Evolutionary conservation across 2,329 filamentous ascomycete genomes (phyloP).

Genomic region (Beauveria pseudobassiana): DNA sequence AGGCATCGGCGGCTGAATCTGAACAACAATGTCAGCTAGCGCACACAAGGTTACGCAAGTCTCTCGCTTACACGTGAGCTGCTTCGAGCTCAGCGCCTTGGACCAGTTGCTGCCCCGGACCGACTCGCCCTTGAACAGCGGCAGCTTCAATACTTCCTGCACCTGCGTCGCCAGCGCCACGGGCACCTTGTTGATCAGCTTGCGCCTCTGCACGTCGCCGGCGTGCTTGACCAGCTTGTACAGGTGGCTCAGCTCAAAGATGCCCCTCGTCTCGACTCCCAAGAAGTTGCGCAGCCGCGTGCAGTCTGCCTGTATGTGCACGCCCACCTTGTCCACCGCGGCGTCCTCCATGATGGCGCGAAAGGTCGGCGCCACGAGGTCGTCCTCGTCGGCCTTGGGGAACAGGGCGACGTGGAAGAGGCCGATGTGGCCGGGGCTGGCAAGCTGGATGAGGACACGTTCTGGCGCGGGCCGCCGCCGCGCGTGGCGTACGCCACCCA

Average conservation of each 20-base stretch:
- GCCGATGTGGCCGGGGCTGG: constrained; percentile 66
- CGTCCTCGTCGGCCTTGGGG: constrained; percentile 32
- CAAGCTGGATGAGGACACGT: constrained; percentile 75
- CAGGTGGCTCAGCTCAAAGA: constrained; percentile 77
- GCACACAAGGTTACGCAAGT: too few species aligned
- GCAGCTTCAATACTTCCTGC: constrained; percentile 61
- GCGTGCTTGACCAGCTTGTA: constrained; percentile 69
- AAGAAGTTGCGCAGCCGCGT: constrained; percentile 62
- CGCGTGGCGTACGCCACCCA: constrained; percentile 55
- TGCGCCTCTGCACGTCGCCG: constrained; percentile 34
- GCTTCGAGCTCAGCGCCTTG: constrained; percentile 48
- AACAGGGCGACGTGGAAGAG: constrained; percentile 75
- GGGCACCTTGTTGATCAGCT: constrained; percentile 56
- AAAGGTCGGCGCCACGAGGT: constrained; percentile 62
- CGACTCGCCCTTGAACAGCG: constrained; percentile 62
- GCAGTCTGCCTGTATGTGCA: constrained; percentile 64
- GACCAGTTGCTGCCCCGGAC: constrained; percentile 75
- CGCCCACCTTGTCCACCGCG: constrained; percentile 65
- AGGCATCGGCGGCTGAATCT: constrained; percentile 79
- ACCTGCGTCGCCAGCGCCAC: constrained; percentile 65
- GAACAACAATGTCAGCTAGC: not conserved
- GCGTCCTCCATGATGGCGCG: constrained; percentile 65
- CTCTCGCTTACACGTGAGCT: constrained; percentile 58
- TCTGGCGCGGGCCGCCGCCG: constrained; percentile 48
- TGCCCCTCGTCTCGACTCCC: constrained; percentile 53